phyloP scores from a whole-genome alignment of 257 asterid species.

The Ballota nigra region DNA sequence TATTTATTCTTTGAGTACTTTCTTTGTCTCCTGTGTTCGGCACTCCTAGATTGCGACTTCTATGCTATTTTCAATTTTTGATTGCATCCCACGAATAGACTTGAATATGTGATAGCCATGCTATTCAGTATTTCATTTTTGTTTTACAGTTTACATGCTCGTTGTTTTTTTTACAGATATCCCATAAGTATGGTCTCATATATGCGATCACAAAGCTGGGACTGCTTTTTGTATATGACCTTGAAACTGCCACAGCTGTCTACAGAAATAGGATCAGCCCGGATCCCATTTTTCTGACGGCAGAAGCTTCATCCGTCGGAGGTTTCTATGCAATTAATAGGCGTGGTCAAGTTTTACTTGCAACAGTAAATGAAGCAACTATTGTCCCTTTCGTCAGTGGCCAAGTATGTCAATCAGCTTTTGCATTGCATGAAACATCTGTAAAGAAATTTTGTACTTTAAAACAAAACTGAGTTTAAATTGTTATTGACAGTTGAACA shows the following conservation, averaged over 20 bases:
- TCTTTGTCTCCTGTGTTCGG: neutral
- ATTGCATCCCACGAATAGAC: constrained; percentile 41
- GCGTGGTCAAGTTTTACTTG: constrained; percentile 94
- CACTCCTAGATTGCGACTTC: neutral
- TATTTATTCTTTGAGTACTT: constrained; percentile 24
- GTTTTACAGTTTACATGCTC: constrained; percentile 1
- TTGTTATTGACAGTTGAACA: constrained; percentile 57
- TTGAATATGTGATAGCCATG: constrained; percentile 36
- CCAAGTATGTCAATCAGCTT: constrained; percentile 53
- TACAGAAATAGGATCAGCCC: constrained; percentile 96
- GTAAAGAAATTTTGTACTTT: neutral
- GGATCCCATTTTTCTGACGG: constrained; percentile 82
- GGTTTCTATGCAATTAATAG: constrained; percentile 91
- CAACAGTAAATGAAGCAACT: constrained; percentile 90
- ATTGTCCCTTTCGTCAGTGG: constrained; percentile 90
- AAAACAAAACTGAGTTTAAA: constrained; percentile 19
- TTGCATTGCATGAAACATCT: neutral
- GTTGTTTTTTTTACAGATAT: constrained; percentile 55
- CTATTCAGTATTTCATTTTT: constrained; percentile 13
- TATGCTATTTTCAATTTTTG: constrained; percentile 16
- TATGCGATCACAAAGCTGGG: constrained; percentile 73
- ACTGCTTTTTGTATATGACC: constrained; percentile 67
- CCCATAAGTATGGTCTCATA: constrained; percentile 58
- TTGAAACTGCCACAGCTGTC: constrained; percentile 76
- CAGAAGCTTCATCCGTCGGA: constrained; percentile 89